Conservation (phyloP, 2,329 filamentous ascomycete species). For the Endoconidiophora polonica region DNA sequence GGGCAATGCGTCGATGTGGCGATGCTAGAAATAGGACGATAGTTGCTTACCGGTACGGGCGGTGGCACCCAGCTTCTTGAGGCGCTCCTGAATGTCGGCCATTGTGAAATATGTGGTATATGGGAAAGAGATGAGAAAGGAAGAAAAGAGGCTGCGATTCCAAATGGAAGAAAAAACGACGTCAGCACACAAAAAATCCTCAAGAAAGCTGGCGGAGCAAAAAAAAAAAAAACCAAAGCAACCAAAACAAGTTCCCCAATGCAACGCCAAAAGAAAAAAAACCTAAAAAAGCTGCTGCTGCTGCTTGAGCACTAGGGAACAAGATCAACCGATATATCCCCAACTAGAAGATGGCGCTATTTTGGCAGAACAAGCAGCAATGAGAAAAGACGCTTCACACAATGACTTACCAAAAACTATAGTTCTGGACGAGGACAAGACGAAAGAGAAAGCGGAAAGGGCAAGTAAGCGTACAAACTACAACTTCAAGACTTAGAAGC, state of each 20-base stretch:
- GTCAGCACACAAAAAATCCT: constrained; percentile 18
- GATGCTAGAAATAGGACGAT: background rate
- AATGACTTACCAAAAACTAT: constrained; percentile 6
- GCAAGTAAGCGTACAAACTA: constrained; percentile 3
- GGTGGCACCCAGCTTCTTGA: constrained; percentile 40
- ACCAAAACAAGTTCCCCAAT: background rate
- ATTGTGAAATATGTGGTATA: constrained; percentile 24
- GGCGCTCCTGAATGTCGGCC: constrained; percentile 40
- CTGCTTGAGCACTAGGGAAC: background rate
- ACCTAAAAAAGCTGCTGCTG: background rate
- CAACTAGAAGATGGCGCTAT: background rate
- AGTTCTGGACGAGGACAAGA: constrained; percentile 5
- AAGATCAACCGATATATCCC: background rate
- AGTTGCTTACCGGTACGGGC: constrained; percentile 50
- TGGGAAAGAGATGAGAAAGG: constrained; percentile 15
- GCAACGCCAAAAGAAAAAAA: constrained; percentile 3
- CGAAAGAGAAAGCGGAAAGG: constrained; percentile 6
- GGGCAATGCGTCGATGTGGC: background rate
- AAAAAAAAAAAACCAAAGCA: constrained; percentile 8
- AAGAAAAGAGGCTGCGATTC: constrained; percentile 11
- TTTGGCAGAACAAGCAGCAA: background rate
- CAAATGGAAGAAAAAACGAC: constrained; percentile 16
- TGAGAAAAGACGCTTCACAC: background rate
- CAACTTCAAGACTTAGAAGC: constrained; percentile 3
- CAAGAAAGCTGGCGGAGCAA: constrained; percentile 15